A percentile compares a stretch with the other conserved stretches of the same genome.
These are phyloP conservation scores for Saccharomyces hybrid DNA, from an alignment of 1,139 yeast species.

Conservation along the genomic window DNA sequence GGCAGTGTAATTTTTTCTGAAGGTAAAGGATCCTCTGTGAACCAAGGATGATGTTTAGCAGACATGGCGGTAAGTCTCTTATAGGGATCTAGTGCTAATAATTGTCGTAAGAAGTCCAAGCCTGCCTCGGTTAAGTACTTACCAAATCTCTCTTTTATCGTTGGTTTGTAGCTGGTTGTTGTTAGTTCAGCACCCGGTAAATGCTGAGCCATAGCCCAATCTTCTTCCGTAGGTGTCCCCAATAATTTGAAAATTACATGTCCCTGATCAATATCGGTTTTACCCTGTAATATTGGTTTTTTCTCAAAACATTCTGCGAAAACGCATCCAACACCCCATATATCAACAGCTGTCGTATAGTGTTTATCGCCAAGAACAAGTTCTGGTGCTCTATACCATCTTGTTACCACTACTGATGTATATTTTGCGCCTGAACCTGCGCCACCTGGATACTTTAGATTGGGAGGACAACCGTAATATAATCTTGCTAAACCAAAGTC, in stretches of 20 bases:
- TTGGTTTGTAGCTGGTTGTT: slow-evolving; percentile 41
- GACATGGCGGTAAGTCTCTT: slow-evolving; percentile 69
- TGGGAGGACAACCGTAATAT: slow-evolving; percentile 66
- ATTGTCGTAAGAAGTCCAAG: slow-evolving; percentile 42
- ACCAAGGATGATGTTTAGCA: slow-evolving; percentile 67
- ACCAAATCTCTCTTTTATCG: slow-evolving; percentile 45
- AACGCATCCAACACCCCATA: slow-evolving; percentile 98
- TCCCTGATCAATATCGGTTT: slow-evolving; percentile 86
- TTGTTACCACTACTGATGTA: slow-evolving; percentile 87
- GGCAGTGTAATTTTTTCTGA: slow-evolving; percentile 53
- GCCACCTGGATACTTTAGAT: slow-evolving; percentile 51
- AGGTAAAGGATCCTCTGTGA: slow-evolving; percentile 58
- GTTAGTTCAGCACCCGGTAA: slow-evolving; percentile 52
- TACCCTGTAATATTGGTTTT: slow-evolving; percentile 79
- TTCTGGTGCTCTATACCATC: slow-evolving; percentile 98
- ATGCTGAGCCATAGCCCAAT: slow-evolving; percentile 58
- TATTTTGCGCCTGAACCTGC: slow-evolving; percentile 58
- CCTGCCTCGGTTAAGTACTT: slow-evolving; percentile 30
- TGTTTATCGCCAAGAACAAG: slow-evolving; percentile 73
- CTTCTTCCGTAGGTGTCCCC: slow-evolving; percentile 65
- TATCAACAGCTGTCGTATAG: slow-evolving; percentile 89
- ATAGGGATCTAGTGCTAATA: slow-evolving; percentile 61
- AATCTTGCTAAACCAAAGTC: slow-evolving; percentile 89
- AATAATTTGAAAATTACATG: slow-evolving; percentile 68
- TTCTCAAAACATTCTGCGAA: slow-evolving; percentile 82